A percentile compares a stretch with the other conserved stretches of the same genome.
phyloP scores from a whole-genome alignment of 176 grass and related monocot species.

The Zizania latifolia region DNA sequence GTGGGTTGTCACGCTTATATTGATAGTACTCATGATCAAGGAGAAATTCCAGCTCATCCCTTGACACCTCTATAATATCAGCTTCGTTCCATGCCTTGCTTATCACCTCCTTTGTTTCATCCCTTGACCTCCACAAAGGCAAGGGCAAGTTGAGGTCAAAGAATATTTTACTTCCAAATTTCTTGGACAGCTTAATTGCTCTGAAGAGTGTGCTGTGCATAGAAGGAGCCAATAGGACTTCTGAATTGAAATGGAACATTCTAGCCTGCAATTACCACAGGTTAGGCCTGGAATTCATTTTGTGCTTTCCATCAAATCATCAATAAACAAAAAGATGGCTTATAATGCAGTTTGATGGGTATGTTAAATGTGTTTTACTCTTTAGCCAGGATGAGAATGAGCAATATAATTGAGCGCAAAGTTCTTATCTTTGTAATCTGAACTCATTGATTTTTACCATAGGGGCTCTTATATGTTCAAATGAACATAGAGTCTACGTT shows the following conservation, averaged over 20 bases:
- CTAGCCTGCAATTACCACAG: slow-evolving; percentile 47
- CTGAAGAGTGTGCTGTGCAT: slow-evolving; percentile 70
- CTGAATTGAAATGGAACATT: slow-evolving; percentile 92
- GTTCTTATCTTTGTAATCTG: no score
- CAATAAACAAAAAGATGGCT: slow-evolving; percentile 2
- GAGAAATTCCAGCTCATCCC: slow-evolving; percentile 86
- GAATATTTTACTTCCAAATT: slow-evolving; percentile 61
- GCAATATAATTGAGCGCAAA: no score
- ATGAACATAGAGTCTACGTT: no score
- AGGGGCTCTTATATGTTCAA: no score
- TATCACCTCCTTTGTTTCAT: slow-evolving; percentile 66
- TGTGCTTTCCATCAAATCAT: background rate
- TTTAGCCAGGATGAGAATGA: no score
- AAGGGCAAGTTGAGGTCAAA: slow-evolving; percentile 90
- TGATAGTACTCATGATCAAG: slow-evolving; percentile 77
- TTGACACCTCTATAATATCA: slow-evolving; percentile 80
- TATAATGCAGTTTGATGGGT: background rate
- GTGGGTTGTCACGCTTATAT: slow-evolving; percentile 60
- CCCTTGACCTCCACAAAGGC: slow-evolving; percentile 68
- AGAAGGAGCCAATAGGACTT: slow-evolving; percentile 48
- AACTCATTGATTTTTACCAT: no score
- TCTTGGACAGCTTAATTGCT: slow-evolving; percentile 70
- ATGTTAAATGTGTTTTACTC: no score
- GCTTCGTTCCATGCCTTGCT: slow-evolving; percentile 62
- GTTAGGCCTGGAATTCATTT: slow-evolving; percentile 26